Conservation (phyloP, 257 asterid species). For the Nicotiana otophora region DNA sequence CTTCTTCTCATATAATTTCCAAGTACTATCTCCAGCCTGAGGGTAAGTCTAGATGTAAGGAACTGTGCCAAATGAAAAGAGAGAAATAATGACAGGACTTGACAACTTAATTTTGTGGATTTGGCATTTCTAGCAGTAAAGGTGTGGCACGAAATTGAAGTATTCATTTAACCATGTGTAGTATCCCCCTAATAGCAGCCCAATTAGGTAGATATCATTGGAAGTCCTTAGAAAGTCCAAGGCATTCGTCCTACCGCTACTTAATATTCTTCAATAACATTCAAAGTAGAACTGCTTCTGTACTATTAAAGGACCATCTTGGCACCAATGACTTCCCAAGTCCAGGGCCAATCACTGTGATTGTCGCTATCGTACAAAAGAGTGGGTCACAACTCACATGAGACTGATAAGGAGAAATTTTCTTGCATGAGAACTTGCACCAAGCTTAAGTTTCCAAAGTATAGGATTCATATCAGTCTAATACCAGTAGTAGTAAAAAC, state of each 20-base stretch:
- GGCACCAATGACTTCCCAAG: not conserved
- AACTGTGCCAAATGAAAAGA: conserved; percentile 2
- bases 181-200: not conserved
- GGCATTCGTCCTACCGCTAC: not conserved
- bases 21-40: conserved; percentile 75
- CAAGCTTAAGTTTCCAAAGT: not conserved
- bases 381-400: not conserved
- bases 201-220: not conserved
- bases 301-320: not conserved
- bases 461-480: not conserved
- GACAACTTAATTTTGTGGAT: not conserved
- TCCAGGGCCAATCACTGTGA: not conserved
- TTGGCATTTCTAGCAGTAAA: not conserved
- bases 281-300: not conserved
- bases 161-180: not conserved
- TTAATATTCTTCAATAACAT: not conserved
- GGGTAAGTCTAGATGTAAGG: not conserved
- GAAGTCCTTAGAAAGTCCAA: not conserved
- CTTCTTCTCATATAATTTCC: conserved; percentile 63
- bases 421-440: not conserved
- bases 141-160: not conserved
- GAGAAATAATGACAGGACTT: not conserved
- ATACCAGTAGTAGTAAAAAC: not conserved
- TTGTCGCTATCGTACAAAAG: not conserved
- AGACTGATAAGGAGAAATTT: not conserved